These are phyloP conservation scores for Boletus subcaerulescens DNA, from an alignment of 768 basidiomycete genomes.

Conservation along the genomic window DNA sequence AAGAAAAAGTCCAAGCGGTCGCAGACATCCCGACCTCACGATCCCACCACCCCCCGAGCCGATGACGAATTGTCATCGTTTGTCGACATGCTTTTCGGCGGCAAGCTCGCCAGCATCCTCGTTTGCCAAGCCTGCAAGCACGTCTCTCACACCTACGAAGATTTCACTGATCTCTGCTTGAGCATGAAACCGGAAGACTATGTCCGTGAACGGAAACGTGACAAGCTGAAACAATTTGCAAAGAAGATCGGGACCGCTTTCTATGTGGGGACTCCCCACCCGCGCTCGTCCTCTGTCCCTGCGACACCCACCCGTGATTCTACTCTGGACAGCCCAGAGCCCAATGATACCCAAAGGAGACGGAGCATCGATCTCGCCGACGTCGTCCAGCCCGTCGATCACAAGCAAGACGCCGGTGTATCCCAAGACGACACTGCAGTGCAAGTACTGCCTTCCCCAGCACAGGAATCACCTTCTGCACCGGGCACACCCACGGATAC, in stretches of 20 bases:
- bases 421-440: background rate
- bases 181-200: constrained; percentile 85
- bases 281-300: constrained; percentile 60
- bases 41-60: background rate
- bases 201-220: constrained; percentile 67
- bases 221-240: constrained; percentile 72
- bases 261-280: constrained; percentile 31
- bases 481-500: constrained; percentile 15
- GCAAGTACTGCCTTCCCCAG: constrained; percentile 2
- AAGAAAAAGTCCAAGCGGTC: constrained; percentile 34
- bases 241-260: constrained; percentile 46
- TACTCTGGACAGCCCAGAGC: constrained; percentile 30
- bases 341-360: constrained; percentile 27
- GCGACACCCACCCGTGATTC: constrained; percentile 34
- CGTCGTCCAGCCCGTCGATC: constrained; percentile 17
- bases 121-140: constrained; percentile 94
- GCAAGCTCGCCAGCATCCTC: constrained; percentile 84
- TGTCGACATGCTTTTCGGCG: constrained; percentile 88
- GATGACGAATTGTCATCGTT: constrained; percentile 61
- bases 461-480: constrained; percentile 9
- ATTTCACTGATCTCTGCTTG: constrained; percentile 91
- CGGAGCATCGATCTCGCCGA: constrained; percentile 32
- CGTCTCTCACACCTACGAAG: constrained; percentile 75
- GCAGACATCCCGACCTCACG: background rate
- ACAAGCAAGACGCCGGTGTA: background rate